Conservation (phyloP, 768 basidiomycete species). For the Amanita muscaria region DNA sequence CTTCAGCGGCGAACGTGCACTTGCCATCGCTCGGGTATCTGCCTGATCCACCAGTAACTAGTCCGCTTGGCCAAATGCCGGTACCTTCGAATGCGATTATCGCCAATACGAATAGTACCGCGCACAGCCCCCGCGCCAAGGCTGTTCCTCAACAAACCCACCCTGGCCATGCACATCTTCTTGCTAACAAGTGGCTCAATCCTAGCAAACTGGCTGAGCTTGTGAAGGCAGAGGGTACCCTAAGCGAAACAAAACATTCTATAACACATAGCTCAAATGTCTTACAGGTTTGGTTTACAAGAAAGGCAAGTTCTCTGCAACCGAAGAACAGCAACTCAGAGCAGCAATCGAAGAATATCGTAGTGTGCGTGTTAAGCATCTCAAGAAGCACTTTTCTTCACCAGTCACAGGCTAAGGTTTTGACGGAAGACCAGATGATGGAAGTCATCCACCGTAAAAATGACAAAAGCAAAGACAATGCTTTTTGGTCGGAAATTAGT, state of each 20-base stretch:
- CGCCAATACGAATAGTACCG: constrained; percentile 32
- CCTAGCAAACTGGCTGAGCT: constrained; percentile 60
- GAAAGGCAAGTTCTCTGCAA: constrained; percentile 80
- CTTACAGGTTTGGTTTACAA: constrained; percentile 69
- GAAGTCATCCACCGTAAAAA: constrained; percentile 64
- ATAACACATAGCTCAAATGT: constrained; percentile 1
- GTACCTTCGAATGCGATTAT: constrained; percentile 35
- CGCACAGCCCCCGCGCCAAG: constrained; percentile 10
- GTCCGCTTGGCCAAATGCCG: constrained; percentile 32
- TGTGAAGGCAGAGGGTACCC: constrained; percentile 56
- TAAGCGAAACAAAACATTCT: not conserved
- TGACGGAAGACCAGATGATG: constrained; percentile 46
- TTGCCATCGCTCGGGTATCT: constrained; percentile 15
- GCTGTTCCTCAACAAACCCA: constrained; percentile 31
- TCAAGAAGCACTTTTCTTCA: not conserved
- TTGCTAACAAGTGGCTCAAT: constrained; percentile 76
- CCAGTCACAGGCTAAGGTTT: constrained; percentile 34
- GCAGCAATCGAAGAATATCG: constrained; percentile 58
- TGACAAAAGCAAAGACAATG: constrained; percentile 48
- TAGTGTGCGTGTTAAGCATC: constrained; percentile 30
- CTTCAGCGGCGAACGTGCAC: constrained; percentile 33
- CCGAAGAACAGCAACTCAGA: constrained; percentile 60
- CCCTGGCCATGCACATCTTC: constrained; percentile 53
- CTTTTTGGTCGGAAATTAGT: constrained; percentile 82
- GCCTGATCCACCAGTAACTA: constrained; percentile 20